Percentiles rank a stretch among this genome's conserved stretches.
These are phyloP conservation scores for Boletus reticuloceps DNA, from an alignment of 768 basidiomycete species.

Conservation along the genomic window DNA sequence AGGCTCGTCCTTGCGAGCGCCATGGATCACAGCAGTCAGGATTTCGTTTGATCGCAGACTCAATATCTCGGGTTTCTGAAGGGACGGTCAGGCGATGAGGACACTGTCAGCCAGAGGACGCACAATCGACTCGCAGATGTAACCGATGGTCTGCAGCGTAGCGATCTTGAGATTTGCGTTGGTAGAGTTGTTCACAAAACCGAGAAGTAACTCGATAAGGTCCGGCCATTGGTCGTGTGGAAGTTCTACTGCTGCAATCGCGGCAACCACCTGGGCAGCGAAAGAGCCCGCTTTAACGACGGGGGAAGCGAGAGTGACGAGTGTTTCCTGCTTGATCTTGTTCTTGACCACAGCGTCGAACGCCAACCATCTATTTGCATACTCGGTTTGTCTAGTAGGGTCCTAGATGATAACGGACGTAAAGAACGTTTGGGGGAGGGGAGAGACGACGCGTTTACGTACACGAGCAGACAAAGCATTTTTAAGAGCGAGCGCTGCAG, in stretches of 20 bases:
- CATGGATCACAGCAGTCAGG: constrained; percentile 96
- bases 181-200: constrained; percentile 73
- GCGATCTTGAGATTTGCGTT: constrained; percentile 79
- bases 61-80: constrained; percentile 89
- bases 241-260: constrained; percentile 91
- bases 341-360: constrained; percentile 62
- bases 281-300: constrained; percentile 74
- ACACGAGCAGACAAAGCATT: constrained; percentile 91
- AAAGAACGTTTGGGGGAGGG: constrained; percentile 11
- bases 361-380: constrained; percentile 79
- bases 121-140: constrained; percentile 95
- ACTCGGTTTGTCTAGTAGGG: constrained; percentile 66
- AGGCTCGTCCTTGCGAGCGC: constrained; percentile 93
- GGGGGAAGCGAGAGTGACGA: constrained; percentile 77
- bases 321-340: constrained; percentile 87
- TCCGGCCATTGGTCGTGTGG: constrained; percentile 87
- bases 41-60: constrained; percentile 93
- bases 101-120: constrained; percentile 35
- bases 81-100: constrained; percentile 5
- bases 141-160: constrained; percentile 93
- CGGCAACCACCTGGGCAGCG: constrained; percentile 91
- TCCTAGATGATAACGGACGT: constrained; percentile 50
- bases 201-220: constrained; percentile 83
- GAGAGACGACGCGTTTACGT: constrained; percentile 37
- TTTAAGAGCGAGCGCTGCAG: constrained; percentile 96